Conservation (phyloP, 2,329 filamentous ascomycete genomes). For the Davidsoniella australis region DNA sequence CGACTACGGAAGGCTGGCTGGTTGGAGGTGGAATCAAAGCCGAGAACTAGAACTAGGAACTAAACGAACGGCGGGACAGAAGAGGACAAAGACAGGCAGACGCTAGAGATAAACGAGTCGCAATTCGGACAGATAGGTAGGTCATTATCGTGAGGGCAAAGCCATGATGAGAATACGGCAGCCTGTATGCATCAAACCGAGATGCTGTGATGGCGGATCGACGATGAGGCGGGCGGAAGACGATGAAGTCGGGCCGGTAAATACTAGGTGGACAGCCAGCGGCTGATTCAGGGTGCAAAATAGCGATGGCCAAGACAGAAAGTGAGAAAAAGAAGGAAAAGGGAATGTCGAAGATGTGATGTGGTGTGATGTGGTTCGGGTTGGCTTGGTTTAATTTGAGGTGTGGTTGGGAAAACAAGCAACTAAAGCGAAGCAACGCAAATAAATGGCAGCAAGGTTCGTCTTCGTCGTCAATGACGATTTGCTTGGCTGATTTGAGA, state of each 20-base stretch:
- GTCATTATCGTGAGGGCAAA: conserved; percentile 11
- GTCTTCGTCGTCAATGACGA: no score
- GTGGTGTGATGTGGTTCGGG: not conserved
- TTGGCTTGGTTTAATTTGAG: no score
- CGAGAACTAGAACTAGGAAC: not conserved
- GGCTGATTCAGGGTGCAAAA: not conserved
- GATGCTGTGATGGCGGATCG: not conserved
- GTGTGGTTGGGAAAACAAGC: no score
- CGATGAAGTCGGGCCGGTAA: not conserved
- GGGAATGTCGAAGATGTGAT: not conserved
- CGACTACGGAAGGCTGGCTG: not conserved
- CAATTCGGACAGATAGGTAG: conserved; percentile 1
- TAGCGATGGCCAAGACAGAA: not conserved
- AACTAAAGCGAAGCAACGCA: no score
- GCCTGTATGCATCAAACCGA: conserved; percentile 4
- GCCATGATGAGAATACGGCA: conserved; percentile 7
- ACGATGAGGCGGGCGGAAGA: no score
- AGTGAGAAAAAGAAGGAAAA: not conserved
- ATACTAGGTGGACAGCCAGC: not conserved
- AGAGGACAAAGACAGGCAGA: not conserved
- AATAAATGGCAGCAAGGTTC: no score
- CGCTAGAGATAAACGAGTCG: conserved; percentile 12
- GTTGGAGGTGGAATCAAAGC: not conserved
- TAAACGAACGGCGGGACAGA: not conserved
- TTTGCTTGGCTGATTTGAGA: no score